Percentiles rank a stretch among this genome's conserved stretches.
Evolutionary conservation across 2,329 filamentous ascomycete species (phyloP).

Genomic region (Aspergillus pseudotamarii): DNA sequence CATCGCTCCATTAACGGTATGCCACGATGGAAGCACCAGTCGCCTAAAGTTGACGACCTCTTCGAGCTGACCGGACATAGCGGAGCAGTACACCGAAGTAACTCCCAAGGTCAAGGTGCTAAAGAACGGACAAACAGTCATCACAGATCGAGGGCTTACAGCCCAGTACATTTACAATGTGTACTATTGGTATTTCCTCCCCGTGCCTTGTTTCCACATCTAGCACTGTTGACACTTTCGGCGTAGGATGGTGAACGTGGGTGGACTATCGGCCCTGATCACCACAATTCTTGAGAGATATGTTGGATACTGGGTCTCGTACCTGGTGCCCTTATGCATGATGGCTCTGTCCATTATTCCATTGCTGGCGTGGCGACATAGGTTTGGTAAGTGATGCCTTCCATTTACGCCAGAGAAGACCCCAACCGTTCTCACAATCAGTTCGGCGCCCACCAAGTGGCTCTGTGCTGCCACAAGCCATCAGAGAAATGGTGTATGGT

Average conservation of each 20-base stretch:
- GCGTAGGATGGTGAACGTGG: neutral
- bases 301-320: neutral
- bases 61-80: neutral
- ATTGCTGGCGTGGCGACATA: neutral
- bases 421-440: neutral
- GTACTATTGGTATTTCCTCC: neutral
- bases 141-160: neutral
- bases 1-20: neutral
- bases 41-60: neutral
- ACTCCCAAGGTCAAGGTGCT: neutral
- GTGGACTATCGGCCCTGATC: neutral
- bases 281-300: slow-evolving; percentile 1
- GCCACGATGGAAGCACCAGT: neutral
- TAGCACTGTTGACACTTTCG: neutral
- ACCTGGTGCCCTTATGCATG: neutral
- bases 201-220: neutral
- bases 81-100: slow-evolving; percentile 1
- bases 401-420: neutral
- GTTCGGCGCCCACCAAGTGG: neutral
- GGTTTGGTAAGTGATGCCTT: neutral
- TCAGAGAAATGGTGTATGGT: neutral
- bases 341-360: neutral
- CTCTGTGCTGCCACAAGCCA: neutral
- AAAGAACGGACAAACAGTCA: neutral
- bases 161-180: neutral